Percentiles rank a stretch among this genome's conserved stretches.
Evolutionary conservation across 2,329 filamentous ascomycete genomes (phyloP).

Genomic region (Monosporascus sp.): DNA sequence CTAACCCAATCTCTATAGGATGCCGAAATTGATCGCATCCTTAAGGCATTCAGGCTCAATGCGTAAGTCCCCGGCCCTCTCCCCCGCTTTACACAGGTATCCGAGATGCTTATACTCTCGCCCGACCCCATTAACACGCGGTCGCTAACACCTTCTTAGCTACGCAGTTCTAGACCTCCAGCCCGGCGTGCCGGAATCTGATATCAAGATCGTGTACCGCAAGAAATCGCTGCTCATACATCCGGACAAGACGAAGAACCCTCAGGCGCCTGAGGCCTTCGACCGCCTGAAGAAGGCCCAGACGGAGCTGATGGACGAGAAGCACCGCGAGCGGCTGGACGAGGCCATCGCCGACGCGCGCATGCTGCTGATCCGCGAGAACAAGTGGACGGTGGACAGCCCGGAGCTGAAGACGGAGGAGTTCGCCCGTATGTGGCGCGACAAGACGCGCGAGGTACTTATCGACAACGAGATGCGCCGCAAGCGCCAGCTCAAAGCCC

Average conservation of each 20-base stretch:
- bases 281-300: slow-evolving; percentile 95
- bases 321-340: slow-evolving; percentile 78
- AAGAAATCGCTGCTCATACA: slow-evolving; percentile 99
- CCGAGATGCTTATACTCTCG: too few species aligned
- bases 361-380: slow-evolving; percentile 88
- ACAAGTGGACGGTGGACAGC: slow-evolving; percentile 86
- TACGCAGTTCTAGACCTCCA: slow-evolving; percentile 95
- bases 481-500: slow-evolving; percentile 79
- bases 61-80: slow-evolving; percentile 34
- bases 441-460: slow-evolving; percentile 84
- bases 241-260: slow-evolving; percentile 94
- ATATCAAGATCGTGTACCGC: slow-evolving; percentile 92
- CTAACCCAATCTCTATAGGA: slow-evolving; percentile 52
- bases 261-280: slow-evolving; percentile 87
- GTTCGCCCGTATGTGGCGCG: slow-evolving; percentile 80
- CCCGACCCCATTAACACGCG: background rate
- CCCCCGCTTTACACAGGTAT: background rate
- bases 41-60: slow-evolving; percentile 76
- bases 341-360: slow-evolving; percentile 95
- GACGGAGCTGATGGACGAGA: slow-evolving; percentile 86
- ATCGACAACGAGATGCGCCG: slow-evolving; percentile 87
- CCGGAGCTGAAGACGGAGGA: slow-evolving; percentile 78
- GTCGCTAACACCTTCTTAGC: slow-evolving; percentile 31
- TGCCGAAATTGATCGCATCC: slow-evolving; percentile 90
- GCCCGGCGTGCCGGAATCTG: slow-evolving; percentile 88